Evolutionary conservation across 495 filamentous ascomycete species (phyloP).

Genomic region (Xanthoparmelia taractica): DNA sequence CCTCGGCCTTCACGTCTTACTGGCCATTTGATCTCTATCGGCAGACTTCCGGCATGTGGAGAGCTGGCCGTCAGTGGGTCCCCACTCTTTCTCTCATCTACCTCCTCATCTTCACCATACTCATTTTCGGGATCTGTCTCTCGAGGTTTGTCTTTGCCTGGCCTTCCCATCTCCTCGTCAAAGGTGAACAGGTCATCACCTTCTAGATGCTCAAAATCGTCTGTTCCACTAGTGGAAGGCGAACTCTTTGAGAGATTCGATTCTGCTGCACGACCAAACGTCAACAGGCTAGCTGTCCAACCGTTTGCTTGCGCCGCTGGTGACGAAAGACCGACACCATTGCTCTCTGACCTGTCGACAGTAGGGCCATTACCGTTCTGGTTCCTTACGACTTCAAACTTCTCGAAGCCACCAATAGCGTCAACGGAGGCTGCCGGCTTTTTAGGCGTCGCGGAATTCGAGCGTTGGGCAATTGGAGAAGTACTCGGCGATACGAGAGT

Average conservation of each 20-base stretch:
- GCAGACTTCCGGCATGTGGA: constrained; percentile 28
- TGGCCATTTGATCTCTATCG: constrained; percentile 28
- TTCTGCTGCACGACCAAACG: neutral
- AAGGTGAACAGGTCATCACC: constrained; percentile 26
- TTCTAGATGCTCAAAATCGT: constrained; percentile 22
- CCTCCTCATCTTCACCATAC: constrained; percentile 10
- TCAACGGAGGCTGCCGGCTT: neutral
- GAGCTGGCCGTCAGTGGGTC: constrained; percentile 16
- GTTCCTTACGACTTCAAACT: constrained; percentile 5
- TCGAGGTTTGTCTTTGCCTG: constrained; percentile 6
- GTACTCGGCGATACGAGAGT: constrained; percentile 26
- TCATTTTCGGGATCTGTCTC: constrained; percentile 6
- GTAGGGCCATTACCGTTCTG: neutral
- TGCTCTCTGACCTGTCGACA: neutral
- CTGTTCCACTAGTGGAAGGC: constrained; percentile 14
- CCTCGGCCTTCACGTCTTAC: constrained; percentile 12
- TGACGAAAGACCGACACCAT: neutral
- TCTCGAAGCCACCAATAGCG: neutral
- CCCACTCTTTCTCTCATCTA: constrained; percentile 7
- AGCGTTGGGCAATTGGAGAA: constrained; percentile 18
- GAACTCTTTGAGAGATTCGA: neutral
- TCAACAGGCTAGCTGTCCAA: constrained; percentile 25
- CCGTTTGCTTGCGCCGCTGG: neutral
- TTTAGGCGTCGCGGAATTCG: neutral
- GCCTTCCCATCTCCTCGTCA: constrained; percentile 21